phyloP scores from a whole-genome alignment of 768 basidiomycete species.

The Lactarius vividus region DNA sequence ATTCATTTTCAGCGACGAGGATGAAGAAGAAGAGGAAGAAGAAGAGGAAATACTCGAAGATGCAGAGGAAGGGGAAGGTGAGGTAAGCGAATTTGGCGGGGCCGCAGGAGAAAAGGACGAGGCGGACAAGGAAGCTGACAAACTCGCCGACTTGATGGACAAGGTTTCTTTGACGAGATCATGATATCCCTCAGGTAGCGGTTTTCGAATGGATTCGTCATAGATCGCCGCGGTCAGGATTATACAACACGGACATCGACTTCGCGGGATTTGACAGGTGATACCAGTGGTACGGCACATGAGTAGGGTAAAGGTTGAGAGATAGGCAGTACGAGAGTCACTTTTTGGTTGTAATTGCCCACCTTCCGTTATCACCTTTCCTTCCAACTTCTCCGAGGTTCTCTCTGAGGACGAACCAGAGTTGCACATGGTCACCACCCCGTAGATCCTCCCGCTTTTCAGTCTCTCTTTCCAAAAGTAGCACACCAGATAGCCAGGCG shows the following conservation, averaged over 20 bases:
- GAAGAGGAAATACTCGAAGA: conserved; percentile 46
- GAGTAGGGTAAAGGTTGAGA: neutral
- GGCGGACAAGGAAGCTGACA: conserved; percentile 44
- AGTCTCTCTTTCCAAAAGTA: conserved; percentile 17
- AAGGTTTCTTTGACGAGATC: conserved; percentile 45
- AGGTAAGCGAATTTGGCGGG: conserved; percentile 28
- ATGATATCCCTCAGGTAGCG: conserved; percentile 7
- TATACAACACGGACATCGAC: conserved; percentile 5
- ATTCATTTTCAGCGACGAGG: conserved; percentile 69
- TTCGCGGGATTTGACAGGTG: neutral
- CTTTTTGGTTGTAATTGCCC: conserved; percentile 20
- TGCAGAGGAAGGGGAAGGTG: conserved; percentile 36
- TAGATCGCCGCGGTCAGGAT: conserved; percentile 9
- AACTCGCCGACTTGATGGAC: conserved; percentile 62
- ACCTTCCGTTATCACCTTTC: conserved; percentile 23
- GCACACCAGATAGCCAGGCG: conserved; percentile 18
- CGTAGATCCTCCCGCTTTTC: neutral
- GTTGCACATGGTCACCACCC: conserved; percentile 4
- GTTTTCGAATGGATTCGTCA: neutral
- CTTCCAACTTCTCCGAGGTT: conserved; percentile 21
- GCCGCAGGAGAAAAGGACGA: conserved; percentile 34
- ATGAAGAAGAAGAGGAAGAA: conserved; percentile 66
- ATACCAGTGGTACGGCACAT: neutral
- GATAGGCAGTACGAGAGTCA: neutral
- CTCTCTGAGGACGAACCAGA: conserved; percentile 22